These are phyloP conservation scores for Russula earlei DNA, from an alignment of 768 basidiomycete species.

Conservation along the genomic window DNA sequence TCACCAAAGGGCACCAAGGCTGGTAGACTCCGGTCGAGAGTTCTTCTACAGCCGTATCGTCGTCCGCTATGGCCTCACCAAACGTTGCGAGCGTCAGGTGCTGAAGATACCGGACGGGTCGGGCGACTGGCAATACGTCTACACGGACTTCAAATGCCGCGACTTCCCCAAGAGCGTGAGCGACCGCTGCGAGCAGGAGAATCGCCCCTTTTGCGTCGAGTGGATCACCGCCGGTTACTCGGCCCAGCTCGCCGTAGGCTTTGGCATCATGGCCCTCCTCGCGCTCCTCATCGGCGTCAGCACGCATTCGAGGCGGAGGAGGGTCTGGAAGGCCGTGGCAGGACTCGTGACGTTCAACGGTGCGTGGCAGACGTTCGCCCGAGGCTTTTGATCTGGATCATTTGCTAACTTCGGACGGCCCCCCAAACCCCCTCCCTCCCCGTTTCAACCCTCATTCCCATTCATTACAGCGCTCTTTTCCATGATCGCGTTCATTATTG, in stretches of 20 bases:
- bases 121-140: constrained; percentile 37
- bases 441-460: too few species aligned
- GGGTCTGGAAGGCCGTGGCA: constrained; percentile 70
- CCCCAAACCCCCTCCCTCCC: too few species aligned
- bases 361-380: constrained; percentile 22
- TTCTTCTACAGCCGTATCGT: constrained; percentile 39
- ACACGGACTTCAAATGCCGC: constrained; percentile 52
- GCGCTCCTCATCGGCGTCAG: constrained; percentile 60
- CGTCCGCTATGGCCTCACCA: constrained; percentile 47
- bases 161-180: constrained; percentile 48
- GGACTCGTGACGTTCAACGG: constrained; percentile 55
- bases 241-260: constrained; percentile 55
- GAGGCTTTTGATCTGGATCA: neutral
- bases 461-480: constrained; percentile 42
- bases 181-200: constrained; percentile 42
- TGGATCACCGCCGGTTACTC: constrained; percentile 68
- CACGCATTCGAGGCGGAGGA: constrained; percentile 61
- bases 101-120: constrained; percentile 39
- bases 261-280: constrained; percentile 46
- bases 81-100: constrained; percentile 46
- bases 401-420: neutral
- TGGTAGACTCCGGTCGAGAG: constrained; percentile 33
- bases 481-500: constrained; percentile 49
- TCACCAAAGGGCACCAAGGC: constrained; percentile 23
- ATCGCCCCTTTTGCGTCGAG: constrained; percentile 48